phyloP scores from a whole-genome alignment of 1,284 basidiomycete genomes.

The Cerrena zonata region DNA sequence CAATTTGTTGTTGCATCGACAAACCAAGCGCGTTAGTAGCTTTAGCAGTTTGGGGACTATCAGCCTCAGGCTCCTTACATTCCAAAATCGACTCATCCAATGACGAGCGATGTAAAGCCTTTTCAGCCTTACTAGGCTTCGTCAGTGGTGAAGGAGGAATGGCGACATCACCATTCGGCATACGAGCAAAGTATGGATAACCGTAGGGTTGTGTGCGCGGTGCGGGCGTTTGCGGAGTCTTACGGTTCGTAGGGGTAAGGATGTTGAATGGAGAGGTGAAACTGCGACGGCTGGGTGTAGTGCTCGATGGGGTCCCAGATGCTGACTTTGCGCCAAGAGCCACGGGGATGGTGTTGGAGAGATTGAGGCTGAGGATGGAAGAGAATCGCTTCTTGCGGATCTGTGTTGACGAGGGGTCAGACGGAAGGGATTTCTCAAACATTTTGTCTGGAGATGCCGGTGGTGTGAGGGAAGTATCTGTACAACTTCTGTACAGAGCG shows the following conservation, averaged over 20 bases:
- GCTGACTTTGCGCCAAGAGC: not conserved
- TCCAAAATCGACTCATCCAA: slow-evolving; percentile 4
- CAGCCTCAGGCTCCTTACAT: not conserved
- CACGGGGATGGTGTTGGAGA: slow-evolving; percentile 4
- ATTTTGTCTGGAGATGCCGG: not conserved
- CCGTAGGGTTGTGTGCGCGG: slow-evolving; percentile 40
- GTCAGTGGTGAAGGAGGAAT: not conserved
- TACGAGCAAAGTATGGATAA: slow-evolving; percentile 34
- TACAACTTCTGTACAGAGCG: not conserved
- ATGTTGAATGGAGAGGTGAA: slow-evolving; percentile 7
- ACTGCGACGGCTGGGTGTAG: not conserved
- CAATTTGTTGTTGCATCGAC: not conserved
- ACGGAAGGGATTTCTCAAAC: not conserved
- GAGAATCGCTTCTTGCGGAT: slow-evolving; percentile 2
- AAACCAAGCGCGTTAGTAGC: slow-evolving; percentile 3
- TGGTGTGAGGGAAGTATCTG: not conserved
- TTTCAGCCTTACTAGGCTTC: not conserved
- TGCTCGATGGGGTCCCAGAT: slow-evolving; percentile 1
- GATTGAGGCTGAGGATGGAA: slow-evolving; percentile 3
- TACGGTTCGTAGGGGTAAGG: slow-evolving; percentile 7
- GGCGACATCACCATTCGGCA: slow-evolving; percentile 24
- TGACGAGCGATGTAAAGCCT: slow-evolving; percentile 2
- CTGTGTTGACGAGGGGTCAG: not conserved
- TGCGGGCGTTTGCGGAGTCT: slow-evolving; percentile 6
- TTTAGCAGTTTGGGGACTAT: not conserved